These are phyloP conservation scores for Sicyos baderoa DNA, from an alignment of 306 rosid genomes.

Conservation along the genomic window DNA sequence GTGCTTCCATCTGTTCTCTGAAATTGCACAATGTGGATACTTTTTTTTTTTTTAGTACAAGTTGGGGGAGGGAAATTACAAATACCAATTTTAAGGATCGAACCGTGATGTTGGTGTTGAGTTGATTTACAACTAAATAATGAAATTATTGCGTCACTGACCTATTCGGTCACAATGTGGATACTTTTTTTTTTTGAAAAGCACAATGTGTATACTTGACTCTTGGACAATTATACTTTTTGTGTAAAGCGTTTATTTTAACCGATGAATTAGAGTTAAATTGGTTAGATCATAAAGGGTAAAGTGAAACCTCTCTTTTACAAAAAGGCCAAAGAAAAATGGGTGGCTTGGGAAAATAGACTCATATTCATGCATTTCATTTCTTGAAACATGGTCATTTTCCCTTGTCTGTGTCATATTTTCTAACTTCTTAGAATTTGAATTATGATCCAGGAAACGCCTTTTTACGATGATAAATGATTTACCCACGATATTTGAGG, in stretches of 20 bases:
- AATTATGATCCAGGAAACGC: constrained; percentile 31
- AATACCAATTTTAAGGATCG: too few relatives aligned
- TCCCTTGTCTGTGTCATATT: neutral
- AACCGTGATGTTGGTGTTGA: too few relatives aligned
- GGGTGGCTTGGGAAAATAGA: constrained; percentile 3
- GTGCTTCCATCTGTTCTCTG: neutral
- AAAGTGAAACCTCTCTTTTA: neutral
- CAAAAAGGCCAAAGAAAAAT: neutral
- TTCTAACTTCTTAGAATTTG: neutral
- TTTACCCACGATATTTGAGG: constrained; percentile 21
- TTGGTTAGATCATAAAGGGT: neutral
- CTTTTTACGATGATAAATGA: constrained; percentile 22
- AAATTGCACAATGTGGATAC: constrained; percentile 2
- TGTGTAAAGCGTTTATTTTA: neutral
- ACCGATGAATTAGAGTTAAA: neutral
- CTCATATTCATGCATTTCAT: neutral
- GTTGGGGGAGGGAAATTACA: too few relatives aligned
- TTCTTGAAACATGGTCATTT: neutral
- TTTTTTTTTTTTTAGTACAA: too few relatives aligned
- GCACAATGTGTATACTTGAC: constrained; percentile 1
- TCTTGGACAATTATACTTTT: neutral
- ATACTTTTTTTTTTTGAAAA: too few relatives aligned
- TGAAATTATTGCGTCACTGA: too few relatives aligned
- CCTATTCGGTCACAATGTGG: constrained; percentile 5
- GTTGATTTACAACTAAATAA: too few relatives aligned